Base-by-base conservation (phyloP, 768 basidiomycete genomes). In the Cystofilobasidium macerans region DNA sequence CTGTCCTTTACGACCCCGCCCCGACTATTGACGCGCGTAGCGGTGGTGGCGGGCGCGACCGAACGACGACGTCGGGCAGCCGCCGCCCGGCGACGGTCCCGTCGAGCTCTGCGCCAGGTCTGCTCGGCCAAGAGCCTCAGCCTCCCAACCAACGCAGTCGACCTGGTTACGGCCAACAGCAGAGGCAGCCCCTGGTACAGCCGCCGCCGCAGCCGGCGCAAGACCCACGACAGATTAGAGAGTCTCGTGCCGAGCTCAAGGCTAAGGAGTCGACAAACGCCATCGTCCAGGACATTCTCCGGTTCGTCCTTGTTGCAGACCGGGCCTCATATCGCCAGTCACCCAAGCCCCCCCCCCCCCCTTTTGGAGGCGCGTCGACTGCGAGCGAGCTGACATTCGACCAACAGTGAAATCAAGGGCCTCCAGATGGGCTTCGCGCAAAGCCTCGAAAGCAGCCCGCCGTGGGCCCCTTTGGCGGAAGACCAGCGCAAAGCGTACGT, bases 391-490 rank as follows among this genome's bases (percentile, higher is more conserved):
- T 14, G 53, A 20, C 32, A 13, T 16, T 30, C 28, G 48, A 11
- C 26, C 4, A 22, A 26, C 71, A 93, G 89, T 71, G 88, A 92
- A 78, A 87, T 88, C 71, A 88, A 86, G 74, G 79, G 79, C 71
- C 81, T 86, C 69, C 84, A 87, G 65, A 84, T 86, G 72, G 82
- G 80, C 42, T 77, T 94, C 64, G 89, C 88, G 77, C 67, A 86
- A 69, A 75, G 84, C 60, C 80, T 93, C 65, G 86, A 85, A 73
- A 47, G 61, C 13, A 81, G 80, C 43, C 83, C 85, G 59, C 87
- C 89, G 38, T 92, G 86, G 81, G 86, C 88, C 69, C 86, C 81
- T 74, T 88, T 92, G 67, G 84, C 91, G 48, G 92, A 97, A 73
- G 85, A 86, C 70, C 83, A 85, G 75, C 81, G 92, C 72, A 88